Evolutionary conservation across 768 basidiomycete genomes (phyloP).

Genomic region (Mycena galopus): DNA sequence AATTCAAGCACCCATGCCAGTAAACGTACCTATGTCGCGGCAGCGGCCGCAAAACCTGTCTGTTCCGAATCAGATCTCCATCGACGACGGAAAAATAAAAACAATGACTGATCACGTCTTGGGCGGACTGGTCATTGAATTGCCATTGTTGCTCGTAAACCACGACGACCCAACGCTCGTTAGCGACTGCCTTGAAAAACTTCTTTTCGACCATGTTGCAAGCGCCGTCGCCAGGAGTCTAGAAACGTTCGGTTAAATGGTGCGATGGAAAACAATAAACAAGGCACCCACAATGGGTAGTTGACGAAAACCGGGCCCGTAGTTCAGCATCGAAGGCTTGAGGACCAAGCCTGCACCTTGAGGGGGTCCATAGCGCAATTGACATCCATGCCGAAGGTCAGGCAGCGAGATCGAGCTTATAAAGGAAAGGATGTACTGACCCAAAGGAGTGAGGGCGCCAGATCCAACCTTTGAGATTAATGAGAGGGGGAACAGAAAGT

Average conservation of each 20-base stretch:
- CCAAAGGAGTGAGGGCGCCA: background rate
- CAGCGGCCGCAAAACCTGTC: constrained; percentile 62
- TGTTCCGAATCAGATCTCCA: background rate
- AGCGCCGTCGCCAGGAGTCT: constrained; percentile 68
- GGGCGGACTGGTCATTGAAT: constrained; percentile 61
- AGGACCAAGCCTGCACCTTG: constrained; percentile 70
- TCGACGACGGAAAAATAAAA: background rate
- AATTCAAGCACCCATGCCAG: background rate
- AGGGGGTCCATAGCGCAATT: constrained; percentile 62
- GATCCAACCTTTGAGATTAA: constrained; percentile 62
- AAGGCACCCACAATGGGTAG: too few species aligned
- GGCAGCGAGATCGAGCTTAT: background rate
- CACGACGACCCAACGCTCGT: too few species aligned
- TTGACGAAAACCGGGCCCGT: constrained; percentile 69
- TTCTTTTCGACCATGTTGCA: constrained; percentile 90
- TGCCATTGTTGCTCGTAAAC: constrained; percentile 71
- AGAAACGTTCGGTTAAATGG: constrained; percentile 24
- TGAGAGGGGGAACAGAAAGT: background rate
- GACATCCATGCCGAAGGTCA: constrained; percentile 74
- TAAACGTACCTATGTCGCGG: constrained; percentile 68
- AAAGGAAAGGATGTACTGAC: background rate
- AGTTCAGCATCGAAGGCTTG: constrained; percentile 73
- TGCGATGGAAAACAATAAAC: too few species aligned
- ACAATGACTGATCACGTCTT: constrained; percentile 61
- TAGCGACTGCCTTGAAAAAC: constrained; percentile 69